These are phyloP conservation scores for Fusarium piperis DNA, from an alignment of 2,329 filamentous ascomycete genomes.

Conservation along the genomic window DNA sequence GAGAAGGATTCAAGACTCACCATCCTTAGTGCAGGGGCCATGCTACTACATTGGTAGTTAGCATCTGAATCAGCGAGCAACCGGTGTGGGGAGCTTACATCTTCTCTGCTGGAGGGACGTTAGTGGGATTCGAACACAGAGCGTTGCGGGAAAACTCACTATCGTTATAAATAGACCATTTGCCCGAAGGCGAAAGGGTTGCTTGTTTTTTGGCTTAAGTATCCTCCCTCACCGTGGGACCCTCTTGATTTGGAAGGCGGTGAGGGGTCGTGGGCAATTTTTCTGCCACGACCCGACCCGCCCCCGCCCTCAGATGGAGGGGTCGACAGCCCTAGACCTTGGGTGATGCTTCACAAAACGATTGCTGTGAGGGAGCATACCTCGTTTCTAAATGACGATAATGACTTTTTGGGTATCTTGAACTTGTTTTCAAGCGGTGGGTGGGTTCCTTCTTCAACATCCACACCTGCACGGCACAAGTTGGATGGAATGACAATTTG, in stretches of 20 bases:
- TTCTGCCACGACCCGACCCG: background rate
- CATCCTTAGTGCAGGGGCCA: constrained; percentile 93
- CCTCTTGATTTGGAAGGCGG: background rate
- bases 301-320: background rate
- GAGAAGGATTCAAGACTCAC: too few species aligned
- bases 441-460: background rate
- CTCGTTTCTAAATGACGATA: background rate
- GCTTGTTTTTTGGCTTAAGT: background rate
- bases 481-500: background rate
- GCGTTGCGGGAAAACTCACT: too few species aligned
- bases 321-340: background rate
- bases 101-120: constrained; percentile 46
- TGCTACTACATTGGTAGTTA: too few species aligned
- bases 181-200: background rate
- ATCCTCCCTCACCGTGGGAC: background rate
- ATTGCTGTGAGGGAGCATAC: background rate
- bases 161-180: background rate
- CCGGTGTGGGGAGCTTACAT: too few species aligned
- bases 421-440: background rate
- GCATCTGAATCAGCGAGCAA: too few species aligned
- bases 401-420: background rate
- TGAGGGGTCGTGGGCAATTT: background rate
- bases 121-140: background rate
- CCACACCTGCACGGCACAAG: background rate
- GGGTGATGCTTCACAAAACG: background rate